Conservation (phyloP, 1,284 basidiomycete genomes). For the Hypsizygus ulmarius region DNA sequence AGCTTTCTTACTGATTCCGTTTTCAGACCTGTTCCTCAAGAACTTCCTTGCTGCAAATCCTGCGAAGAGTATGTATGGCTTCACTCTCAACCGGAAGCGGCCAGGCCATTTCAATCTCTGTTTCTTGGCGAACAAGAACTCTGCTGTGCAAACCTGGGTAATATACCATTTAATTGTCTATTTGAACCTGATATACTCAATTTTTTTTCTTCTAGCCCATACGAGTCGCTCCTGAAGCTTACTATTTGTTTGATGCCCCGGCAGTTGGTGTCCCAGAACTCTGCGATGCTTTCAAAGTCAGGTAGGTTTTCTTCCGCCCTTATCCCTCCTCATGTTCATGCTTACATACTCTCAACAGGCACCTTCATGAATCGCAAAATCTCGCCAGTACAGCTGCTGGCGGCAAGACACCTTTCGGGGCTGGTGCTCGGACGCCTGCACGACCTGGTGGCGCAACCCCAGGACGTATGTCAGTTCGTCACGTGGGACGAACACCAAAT, state of each 20-base stretch:
- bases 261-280: slow-evolving; percentile 88
- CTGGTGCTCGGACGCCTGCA: slow-evolving; percentile 73
- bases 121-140: slow-evolving; percentile 91
- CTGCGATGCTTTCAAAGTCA: slow-evolving; percentile 94
- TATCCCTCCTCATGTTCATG: slow-evolving; percentile 10
- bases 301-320: slow-evolving; percentile 41
- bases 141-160: slow-evolving; percentile 92
- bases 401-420: slow-evolving; percentile 79
- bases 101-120: slow-evolving; percentile 94
- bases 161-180: slow-evolving; percentile 18
- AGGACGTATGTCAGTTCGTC: slow-evolving; percentile 71
- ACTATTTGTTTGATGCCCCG: slow-evolving; percentile 84
- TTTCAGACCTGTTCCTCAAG: slow-evolving; percentile 80
- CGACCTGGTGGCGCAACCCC: slow-evolving; percentile 73
- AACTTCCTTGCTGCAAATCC: slow-evolving; percentile 93
- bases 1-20: not conserved
- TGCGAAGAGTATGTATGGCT: slow-evolving; percentile 93
- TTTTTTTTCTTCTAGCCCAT: slow-evolving; percentile 60
- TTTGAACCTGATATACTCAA: slow-evolving; percentile 5
- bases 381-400: slow-evolving; percentile 55
- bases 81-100: slow-evolving; percentile 85
- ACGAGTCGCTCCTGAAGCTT: slow-evolving; percentile 86
- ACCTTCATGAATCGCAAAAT: slow-evolving; percentile 79
- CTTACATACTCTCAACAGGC: slow-evolving; percentile 39
- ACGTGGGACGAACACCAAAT: slow-evolving; percentile 70